phyloP scores from a whole-genome alignment of 2,329 filamentous ascomycete genomes.

The Neopestalotiopsis clavispora region DNA sequence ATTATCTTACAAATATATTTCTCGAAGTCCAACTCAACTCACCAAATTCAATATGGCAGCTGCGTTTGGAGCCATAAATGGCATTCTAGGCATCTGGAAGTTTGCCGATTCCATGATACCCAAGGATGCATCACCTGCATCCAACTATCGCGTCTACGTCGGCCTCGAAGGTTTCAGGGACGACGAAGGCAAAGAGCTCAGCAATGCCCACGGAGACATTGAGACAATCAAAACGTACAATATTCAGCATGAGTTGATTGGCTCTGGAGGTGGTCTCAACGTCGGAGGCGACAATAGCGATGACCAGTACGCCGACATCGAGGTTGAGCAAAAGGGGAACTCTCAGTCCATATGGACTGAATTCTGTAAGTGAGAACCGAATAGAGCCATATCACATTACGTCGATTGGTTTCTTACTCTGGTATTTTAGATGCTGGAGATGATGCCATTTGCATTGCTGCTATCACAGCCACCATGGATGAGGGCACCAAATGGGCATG shows the following conservation, averaged over 20 bases:
- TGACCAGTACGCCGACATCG: conserved; percentile 13
- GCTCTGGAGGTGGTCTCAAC: conserved; percentile 7
- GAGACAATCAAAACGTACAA: conserved; percentile 18
- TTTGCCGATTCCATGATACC: conserved; percentile 4
- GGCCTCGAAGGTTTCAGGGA: background rate
- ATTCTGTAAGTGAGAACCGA: conserved; percentile 15
- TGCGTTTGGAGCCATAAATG: conserved; percentile 9
- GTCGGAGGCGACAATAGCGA: background rate
- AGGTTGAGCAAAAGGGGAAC: background rate
- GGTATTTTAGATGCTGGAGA: conserved; percentile 13
- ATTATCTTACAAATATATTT: too few species aligned
- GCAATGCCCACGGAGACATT: conserved; percentile 12
- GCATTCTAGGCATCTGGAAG: conserved; percentile 14
- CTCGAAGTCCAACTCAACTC: background rate
- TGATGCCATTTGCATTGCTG: conserved; percentile 20
- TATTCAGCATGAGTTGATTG: conserved; percentile 16
- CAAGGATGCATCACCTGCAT: background rate
- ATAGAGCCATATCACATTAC: background rate
- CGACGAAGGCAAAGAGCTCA: background rate
- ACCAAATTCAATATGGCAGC: background rate
- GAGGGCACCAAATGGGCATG: conserved; percentile 18
- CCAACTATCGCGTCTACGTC: conserved; percentile 14
- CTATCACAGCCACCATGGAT: conserved; percentile 16
- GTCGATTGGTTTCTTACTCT: background rate
- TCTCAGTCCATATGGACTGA: conserved; percentile 17